Evolutionary conservation across 2,329 filamentous ascomycete genomes (phyloP), one percentile per base, ranked within the genome.

Genomic region (Sclerotinia nivalis): DNA sequence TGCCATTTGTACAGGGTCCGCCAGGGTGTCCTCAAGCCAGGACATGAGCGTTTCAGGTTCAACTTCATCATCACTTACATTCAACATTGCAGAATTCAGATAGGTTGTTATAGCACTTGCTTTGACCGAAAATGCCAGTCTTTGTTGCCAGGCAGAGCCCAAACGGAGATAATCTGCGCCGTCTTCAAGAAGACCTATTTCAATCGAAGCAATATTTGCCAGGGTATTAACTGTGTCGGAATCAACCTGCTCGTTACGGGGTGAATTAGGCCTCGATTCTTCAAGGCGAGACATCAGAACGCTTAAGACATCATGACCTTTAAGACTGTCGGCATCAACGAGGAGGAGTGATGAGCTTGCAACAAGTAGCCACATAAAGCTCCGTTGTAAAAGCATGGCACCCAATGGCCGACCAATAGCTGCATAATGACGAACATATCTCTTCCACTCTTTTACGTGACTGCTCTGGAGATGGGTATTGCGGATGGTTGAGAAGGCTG

Each of bases 121-220:
- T 80, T 97, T 97, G 71, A 96, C 92, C 9, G 92, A 89, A 76
- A 92, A 93, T 6, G 94, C 93, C 68, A 98, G 86, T 71, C 86
- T 89, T 80, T 97, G 95, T 79, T 98, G 94, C 81, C 91, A 94
- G 8, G 89, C 86, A 1, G 94, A 95, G 69, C 92, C 92, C 70
- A 98, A 87, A 75, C 92, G 90, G 56, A 97, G 84, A 79, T 97
- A 98, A 80, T 98, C 96, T 1, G 93, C 91, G 71, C 92, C 92
- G 62, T 93, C 93, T 74, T 98, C 94, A 28, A 99, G 84, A 65
- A 94, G 88, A 75, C 90, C 89, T 84, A 98, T 93, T 78, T 97
- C 91, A 72, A 97, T 91, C 15, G 88, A 84, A 47, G 93, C 90
- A 73, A 97, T 87, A 60, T 87, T 87, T 1, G 92, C 88, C 73